Conservation (phyloP, 2,329 filamentous ascomycete species). For the Metarhizium humberi region DNA sequence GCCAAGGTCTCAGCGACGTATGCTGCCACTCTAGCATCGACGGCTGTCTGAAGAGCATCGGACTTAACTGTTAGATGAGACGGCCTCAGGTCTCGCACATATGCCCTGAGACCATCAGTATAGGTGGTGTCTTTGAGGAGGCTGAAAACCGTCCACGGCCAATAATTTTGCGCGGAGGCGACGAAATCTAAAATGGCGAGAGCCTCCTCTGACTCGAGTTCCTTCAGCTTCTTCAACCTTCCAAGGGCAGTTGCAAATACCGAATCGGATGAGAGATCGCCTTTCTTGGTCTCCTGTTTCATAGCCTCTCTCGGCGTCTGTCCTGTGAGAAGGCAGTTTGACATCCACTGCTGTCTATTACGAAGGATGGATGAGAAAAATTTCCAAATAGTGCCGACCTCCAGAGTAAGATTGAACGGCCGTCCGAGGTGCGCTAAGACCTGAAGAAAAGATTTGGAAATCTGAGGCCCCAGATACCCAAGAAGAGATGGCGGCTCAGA, state of each 20-base stretch:
- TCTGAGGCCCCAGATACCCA: conserved; percentile 73
- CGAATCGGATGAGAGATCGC: conserved; percentile 44
- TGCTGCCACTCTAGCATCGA: conserved; percentile 64
- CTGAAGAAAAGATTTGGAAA: conserved; percentile 75
- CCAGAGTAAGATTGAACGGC: conserved; percentile 56
- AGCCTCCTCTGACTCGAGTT: conserved; percentile 55
- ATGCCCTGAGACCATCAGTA: conserved; percentile 61
- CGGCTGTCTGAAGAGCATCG: conserved; percentile 46
- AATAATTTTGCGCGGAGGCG: conserved; percentile 81
- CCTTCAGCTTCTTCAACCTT: conserved; percentile 55
- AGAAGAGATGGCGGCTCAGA: conserved; percentile 90
- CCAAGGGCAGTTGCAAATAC: conserved; percentile 68
- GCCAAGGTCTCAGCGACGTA: conserved; percentile 81
- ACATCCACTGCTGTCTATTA: conserved; percentile 92
- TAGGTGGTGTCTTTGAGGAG: conserved; percentile 67
- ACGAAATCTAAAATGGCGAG: conserved; percentile 80
- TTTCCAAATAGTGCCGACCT: conserved; percentile 68
- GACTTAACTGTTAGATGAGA: conserved; percentile 43
- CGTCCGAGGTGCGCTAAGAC: conserved; percentile 68
- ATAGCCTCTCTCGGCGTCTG: conserved; percentile 71
- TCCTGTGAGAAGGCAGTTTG: conserved; percentile 84
- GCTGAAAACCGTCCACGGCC: conserved; percentile 86
- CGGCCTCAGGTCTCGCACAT: conserved; percentile 51
- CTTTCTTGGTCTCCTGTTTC: conserved; percentile 43
- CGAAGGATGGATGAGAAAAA: conserved; percentile 80